These are phyloP conservation scores for Nicotiana rustica DNA, from an alignment of 305 asterid species.

Conservation along the genomic window DNA sequence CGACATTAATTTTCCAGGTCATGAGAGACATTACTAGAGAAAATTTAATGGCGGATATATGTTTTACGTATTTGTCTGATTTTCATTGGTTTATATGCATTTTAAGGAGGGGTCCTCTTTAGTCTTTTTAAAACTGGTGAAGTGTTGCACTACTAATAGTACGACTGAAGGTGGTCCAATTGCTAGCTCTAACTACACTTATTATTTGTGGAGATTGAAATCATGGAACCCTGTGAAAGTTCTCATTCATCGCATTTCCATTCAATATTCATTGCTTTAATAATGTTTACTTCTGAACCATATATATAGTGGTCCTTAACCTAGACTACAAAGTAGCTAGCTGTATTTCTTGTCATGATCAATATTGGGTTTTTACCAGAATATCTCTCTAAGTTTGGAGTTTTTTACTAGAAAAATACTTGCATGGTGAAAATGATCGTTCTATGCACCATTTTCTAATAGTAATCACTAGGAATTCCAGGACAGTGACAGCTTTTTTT, in stretches of 20 bases:
- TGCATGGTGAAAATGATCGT: conserved; percentile 29
- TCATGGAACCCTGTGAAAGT: conserved; percentile 20
- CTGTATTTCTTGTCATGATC: conserved; percentile 25
- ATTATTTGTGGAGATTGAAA: conserved; percentile 26
- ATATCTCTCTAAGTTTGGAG: not conserved
- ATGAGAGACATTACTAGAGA: not conserved
- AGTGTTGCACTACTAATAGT: conserved; percentile 8
- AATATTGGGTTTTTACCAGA: not conserved
- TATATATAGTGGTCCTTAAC: conserved; percentile 10
- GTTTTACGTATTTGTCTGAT: not conserved
- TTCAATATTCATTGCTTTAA: conserved; percentile 8
- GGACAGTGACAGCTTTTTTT: not conserved
- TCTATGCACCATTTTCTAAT: not conserved
- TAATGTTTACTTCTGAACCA: not conserved
- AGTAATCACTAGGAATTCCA: not conserved
- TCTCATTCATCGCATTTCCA: conserved; percentile 2
- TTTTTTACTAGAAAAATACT: not conserved
- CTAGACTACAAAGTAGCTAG: not conserved
- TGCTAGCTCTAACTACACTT: not conserved
- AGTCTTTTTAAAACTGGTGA: not conserved
- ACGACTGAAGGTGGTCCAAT: conserved; percentile 27
- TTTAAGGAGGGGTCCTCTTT: not conserved
- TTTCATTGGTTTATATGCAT: not conserved
- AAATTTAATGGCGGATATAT: not conserved
- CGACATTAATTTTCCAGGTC: not conserved